phyloP scores from a whole-genome alignment of 1,139 yeast species.

The Geotrichum fermentans region DNA sequence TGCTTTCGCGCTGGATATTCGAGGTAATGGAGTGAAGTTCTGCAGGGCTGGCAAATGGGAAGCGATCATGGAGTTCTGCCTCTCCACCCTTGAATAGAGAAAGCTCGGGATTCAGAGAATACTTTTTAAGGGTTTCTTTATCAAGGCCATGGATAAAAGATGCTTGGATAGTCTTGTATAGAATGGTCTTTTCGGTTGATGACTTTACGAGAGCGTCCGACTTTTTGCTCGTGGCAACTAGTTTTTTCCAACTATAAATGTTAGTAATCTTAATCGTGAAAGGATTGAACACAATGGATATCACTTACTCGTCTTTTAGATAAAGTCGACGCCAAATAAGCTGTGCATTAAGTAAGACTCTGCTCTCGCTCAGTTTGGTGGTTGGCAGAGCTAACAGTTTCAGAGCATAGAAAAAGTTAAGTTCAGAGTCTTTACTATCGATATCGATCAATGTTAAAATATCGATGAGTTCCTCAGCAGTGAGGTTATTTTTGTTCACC shows the following conservation, averaged over 20 bases:
- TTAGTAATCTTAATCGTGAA: background rate
- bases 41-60: conserved; percentile 6
- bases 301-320: conserved; percentile 45
- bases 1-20: conserved; percentile 5
- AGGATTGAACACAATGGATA: background rate
- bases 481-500: conserved; percentile 42
- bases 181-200: conserved; percentile 42
- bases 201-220: conserved; percentile 45
- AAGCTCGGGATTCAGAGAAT: conserved; percentile 7
- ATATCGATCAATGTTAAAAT: conserved; percentile 50
- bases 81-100: conserved; percentile 1
- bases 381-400: conserved; percentile 38
- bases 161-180: conserved; percentile 34
- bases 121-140: conserved; percentile 8
- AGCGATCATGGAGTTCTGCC: conserved; percentile 2
- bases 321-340: conserved; percentile 63
- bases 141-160: conserved; percentile 8
- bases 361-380: conserved; percentile 33
- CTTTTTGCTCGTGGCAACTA: conserved; percentile 42
- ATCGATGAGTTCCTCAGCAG: conserved; percentile 49
- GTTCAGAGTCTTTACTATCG: conserved; percentile 29
- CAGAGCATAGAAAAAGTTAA: conserved; percentile 43
- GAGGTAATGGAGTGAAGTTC: conserved; percentile 2
- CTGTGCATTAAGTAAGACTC: conserved; percentile 34
- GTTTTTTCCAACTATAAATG: conserved; percentile 41